phyloP scores from a whole-genome alignment of 257 asterid species.

The Plantago major region DNA sequence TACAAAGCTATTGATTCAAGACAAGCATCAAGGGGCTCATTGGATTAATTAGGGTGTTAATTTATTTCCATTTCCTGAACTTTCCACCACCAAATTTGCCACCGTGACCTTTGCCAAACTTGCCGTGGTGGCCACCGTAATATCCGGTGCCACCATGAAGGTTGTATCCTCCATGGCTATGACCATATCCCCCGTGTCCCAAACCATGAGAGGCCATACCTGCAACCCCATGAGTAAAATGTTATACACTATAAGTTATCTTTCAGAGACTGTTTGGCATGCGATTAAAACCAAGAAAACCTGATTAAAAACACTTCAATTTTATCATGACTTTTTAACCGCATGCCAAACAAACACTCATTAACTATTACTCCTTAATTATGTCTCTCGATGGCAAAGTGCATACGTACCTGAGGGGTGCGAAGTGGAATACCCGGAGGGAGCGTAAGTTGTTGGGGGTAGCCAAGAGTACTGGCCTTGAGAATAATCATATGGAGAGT shows the following conservation, averaged over 20 bases:
- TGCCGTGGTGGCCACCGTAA: slow-evolving; percentile 1
- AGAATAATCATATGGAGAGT: neutral
- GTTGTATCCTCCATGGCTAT: neutral
- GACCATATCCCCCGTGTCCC: slow-evolving; percentile 5
- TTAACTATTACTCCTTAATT: too few relatives aligned
- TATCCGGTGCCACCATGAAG: slow-evolving; percentile 3
- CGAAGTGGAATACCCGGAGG: neutral
- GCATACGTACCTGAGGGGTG: neutral
- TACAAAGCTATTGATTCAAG: too few relatives aligned
- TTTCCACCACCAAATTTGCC: neutral
- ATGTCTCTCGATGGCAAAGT: too few relatives aligned
- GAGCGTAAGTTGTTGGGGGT: neutral
- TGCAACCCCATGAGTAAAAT: neutral
- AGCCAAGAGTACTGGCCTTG: neutral
- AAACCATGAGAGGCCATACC: slow-evolving; percentile 1
- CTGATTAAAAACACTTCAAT: too few relatives aligned
- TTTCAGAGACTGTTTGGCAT: too few relatives aligned
- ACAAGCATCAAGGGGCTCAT: neutral
- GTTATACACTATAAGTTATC: too few relatives aligned
- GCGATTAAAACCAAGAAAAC: too few relatives aligned
- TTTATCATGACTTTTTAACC: too few relatives aligned
- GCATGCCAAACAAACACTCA: neutral
- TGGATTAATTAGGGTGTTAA: neutral
- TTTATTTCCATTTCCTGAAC: slow-evolving; percentile 8
- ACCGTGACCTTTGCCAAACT: slow-evolving; percentile 1